Conservation (phyloP, 1,284 basidiomycete species). For the Schizophyllum commune region DNA sequence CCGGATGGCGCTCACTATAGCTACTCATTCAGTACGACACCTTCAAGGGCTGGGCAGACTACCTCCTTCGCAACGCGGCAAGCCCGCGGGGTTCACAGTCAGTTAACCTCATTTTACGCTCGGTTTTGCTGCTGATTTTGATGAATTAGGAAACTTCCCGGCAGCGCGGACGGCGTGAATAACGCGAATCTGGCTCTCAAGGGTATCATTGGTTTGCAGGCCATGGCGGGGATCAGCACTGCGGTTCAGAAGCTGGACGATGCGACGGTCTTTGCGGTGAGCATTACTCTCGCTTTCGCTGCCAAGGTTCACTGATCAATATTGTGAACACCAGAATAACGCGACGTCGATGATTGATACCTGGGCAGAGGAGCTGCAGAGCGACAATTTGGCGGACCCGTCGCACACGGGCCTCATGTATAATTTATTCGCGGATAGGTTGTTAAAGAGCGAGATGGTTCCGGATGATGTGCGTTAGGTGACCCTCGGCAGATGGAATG, state of each 20-base stretch:
- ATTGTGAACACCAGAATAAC: no score
- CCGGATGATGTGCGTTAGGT: constrained; percentile 17
- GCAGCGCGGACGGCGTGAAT: constrained; percentile 7
- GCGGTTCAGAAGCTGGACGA: constrained; percentile 17
- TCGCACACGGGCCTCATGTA: constrained; percentile 32
- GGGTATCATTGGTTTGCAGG: constrained; percentile 32
- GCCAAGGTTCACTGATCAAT: no score
- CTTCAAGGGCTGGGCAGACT: constrained; percentile 27
- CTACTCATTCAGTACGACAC: constrained; percentile 26
- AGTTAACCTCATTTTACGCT: not conserved
- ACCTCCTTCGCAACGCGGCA: constrained; percentile 17
- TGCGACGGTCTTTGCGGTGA: no score
- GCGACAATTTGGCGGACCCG: constrained; percentile 11
- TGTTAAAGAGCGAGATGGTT: constrained; percentile 23
- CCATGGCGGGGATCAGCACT: constrained; percentile 32
- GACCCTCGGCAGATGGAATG: no score
- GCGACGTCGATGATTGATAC: constrained; percentile 14
- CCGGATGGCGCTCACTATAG: not conserved
- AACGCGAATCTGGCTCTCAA: constrained; percentile 32
- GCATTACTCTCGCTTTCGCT: no score
- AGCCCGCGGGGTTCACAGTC: constrained; percentile 8
- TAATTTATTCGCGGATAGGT: constrained; percentile 40
- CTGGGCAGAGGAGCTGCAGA: constrained; percentile 11
- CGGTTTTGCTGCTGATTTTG: no score
- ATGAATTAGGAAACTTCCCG: not conserved